A percentile compares a stretch with the other conserved stretches of the same genome.
Evolutionary conservation across 1,284 basidiomycete genomes (phyloP).

Genomic region (Austroboletus rostrupii): DNA sequence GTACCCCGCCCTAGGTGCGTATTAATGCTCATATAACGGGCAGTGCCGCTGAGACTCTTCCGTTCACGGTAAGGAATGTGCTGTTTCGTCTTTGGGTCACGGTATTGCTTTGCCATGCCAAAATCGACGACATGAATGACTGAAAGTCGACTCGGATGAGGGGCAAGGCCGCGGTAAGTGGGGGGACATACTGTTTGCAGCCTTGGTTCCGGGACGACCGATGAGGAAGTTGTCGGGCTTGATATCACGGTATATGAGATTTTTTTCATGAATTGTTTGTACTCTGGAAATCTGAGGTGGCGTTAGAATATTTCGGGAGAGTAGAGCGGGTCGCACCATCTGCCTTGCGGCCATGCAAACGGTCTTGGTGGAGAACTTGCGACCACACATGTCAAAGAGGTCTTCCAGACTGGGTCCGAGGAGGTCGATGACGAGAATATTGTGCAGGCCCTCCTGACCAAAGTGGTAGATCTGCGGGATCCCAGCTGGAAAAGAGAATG

Average conservation of each 20-base stretch:
- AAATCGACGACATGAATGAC: constrained; percentile 93
- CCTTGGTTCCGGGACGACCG: constrained; percentile 90
- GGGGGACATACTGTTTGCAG: constrained; percentile 55
- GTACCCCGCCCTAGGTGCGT: constrained; percentile 86
- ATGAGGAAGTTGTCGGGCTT: constrained; percentile 99
- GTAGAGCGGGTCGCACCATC: constrained; percentile 64
- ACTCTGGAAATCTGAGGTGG: constrained; percentile 82
- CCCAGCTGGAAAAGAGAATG: constrained; percentile 55
- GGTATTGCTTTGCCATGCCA: constrained; percentile 98
- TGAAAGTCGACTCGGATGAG: constrained; percentile 4
- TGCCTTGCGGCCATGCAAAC: constrained; percentile 99
- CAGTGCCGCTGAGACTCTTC: constrained; percentile 96
- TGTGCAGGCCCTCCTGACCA: constrained; percentile 97
- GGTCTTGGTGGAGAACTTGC: constrained; percentile 95
- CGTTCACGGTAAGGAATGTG: constrained; percentile 99
- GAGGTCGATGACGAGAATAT: constrained; percentile 94
- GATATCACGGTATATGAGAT: constrained; percentile 98
- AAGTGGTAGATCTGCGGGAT: constrained; percentile 98
- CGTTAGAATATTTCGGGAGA: constrained; percentile 6
- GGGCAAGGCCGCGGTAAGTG: background rate
- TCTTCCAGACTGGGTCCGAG: constrained; percentile 96
- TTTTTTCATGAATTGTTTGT: constrained; percentile 97
- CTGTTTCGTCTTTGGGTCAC: constrained; percentile 95
- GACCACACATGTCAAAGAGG: constrained; percentile 97
- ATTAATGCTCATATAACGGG: constrained; percentile 98